Evolutionary conservation across 331 rosid species (phyloP), one percentile per base, ranked within the genome.

Genomic region (Malus hybrid): DNA sequence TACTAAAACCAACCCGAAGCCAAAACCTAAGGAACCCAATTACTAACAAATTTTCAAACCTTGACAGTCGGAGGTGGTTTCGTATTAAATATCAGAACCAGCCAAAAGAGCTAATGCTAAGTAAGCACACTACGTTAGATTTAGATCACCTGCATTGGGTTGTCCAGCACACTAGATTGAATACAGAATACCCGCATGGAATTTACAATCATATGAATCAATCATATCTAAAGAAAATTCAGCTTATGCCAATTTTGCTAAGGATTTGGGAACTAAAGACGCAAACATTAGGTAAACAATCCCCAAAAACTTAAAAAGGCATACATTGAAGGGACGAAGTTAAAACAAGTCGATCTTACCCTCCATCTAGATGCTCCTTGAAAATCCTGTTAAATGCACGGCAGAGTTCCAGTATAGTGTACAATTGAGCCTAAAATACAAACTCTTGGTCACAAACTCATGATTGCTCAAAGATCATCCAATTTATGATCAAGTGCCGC

Each of bases 341-440:
- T 52, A 10, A 10, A 73, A 50, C 20, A 86, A 31, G 65, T 42
- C 3, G 36, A 69, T 63, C 65, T 84, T 90, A 92, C 99, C 97
- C 97, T 85, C 97, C 99, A 70, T 92, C 99, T 86, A 94, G 85
- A 75, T 94, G 99, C 86, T 94, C 99, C 95, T 94, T 94, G 87
- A 92, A 94, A 80, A 94, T 89, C 76, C 96, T 86, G 67, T 94
- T 96, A 84, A 94, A 94, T 59, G 99, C 99, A 24, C 99, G 97
- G 68, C 99, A 94, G 75, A 94, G 89, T 83, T 92, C 99, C 86
- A 94, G 79, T 70, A 94, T 87, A 55, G 97, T 92, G 86, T 92
- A 94, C n/a, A 94, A 72, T 77, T 92, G 99, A 65, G 99, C 99
- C 99, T 94, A 81, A 69, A 83, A 76, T 39, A 83, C 14, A 73